Percentiles rank a stretch among this genome's conserved stretches.
phyloP scores from a whole-genome alignment of 2,329 filamentous ascomycete genomes.

The Clonostachys sp. region DNA sequence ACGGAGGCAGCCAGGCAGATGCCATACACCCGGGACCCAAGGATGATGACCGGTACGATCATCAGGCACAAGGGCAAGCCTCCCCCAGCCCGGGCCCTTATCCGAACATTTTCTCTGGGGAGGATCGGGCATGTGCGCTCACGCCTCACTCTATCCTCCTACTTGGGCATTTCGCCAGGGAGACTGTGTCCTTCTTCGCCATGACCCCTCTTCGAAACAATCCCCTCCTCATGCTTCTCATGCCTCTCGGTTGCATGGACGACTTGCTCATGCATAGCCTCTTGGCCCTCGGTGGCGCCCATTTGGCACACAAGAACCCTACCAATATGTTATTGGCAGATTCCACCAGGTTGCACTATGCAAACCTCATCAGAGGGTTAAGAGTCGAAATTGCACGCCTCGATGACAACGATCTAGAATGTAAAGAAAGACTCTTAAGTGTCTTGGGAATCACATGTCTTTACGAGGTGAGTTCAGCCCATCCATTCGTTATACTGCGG shows the following conservation, averaged over 20 bases:
- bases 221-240: slow-evolving; percentile 2
- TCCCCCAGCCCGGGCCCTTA: neutral
- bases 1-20: too few relatives aligned
- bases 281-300: slow-evolving; percentile 2
- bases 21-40: too few relatives aligned
- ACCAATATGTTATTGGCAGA: neutral
- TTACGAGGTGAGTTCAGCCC: slow-evolving; percentile 1
- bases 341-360: slow-evolving; percentile 2
- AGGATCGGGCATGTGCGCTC: neutral
- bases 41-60: too few relatives aligned
- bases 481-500: neutral
- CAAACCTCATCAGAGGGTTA: slow-evolving; percentile 1
- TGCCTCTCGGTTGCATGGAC: slow-evolving; percentile 2
- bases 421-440: slow-evolving; percentile 3
- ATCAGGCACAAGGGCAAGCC: too few relatives aligned
- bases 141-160: slow-evolving; percentile 1
- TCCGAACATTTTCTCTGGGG: neutral
- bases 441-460: slow-evolving; percentile 2
- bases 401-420: slow-evolving; percentile 1
- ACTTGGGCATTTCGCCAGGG: neutral
- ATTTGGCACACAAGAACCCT: slow-evolving; percentile 1
- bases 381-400: neutral
- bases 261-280: slow-evolving; percentile 5
- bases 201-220: slow-evolving; percentile 2
- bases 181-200: slow-evolving; percentile 3